Evolutionary conservation across 2,329 filamentous ascomycete genomes (phyloP), one percentile per base, ranked within the genome.

Genomic region (Gaeumannomyces sp.): DNA sequence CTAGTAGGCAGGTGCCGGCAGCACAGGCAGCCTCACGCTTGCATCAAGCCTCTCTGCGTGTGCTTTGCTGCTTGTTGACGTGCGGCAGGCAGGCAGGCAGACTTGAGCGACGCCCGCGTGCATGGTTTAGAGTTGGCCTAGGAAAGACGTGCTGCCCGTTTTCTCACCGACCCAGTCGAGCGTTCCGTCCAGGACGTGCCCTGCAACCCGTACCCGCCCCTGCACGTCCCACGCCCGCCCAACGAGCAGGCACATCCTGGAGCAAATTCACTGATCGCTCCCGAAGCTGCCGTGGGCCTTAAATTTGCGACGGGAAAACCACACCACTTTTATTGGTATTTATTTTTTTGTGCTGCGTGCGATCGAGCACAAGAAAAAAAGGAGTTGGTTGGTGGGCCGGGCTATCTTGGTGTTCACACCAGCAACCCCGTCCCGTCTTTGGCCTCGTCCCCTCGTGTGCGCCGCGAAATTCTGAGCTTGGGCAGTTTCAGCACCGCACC

Each of bases 201-300:
- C 2, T 74, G 71, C 64, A 70, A 35, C 13, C 69, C 74, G 33
- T 67, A 63, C 56, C 64, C 63, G 5, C 67, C 70, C 71, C 2
- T 72, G 71, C 7, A 68, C 45, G 45, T 50, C 45, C 19, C 45
- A 50, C 45, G 45, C 45, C 45, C 45, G 45, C 19, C 45, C 45
- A n/a, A n/a, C 19, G 45, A 50, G 22, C 22, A 53, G 45, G 45
- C 19, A 53, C 7, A 53, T n/a, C 45, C 45, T 53, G 19, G 45
- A 53, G 4, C 45, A 53, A 53, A 22, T 25, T 22, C 45, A 45
- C 38, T 45, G 38, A 45, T 33, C 38, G 38, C 38, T 45, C 3
- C 33, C 33, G 33, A 35, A 35, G 33, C 33, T 35, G 38, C 38
- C 38, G 38, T 50, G 38, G 38, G 38, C 38, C 33, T 22, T 50